A percentile compares a stretch with the other conserved stretches of the same genome.
These are phyloP conservation scores for Solanum chiquidenum DNA, from an alignment of 257 asterid genomes.

Conservation along the genomic window DNA sequence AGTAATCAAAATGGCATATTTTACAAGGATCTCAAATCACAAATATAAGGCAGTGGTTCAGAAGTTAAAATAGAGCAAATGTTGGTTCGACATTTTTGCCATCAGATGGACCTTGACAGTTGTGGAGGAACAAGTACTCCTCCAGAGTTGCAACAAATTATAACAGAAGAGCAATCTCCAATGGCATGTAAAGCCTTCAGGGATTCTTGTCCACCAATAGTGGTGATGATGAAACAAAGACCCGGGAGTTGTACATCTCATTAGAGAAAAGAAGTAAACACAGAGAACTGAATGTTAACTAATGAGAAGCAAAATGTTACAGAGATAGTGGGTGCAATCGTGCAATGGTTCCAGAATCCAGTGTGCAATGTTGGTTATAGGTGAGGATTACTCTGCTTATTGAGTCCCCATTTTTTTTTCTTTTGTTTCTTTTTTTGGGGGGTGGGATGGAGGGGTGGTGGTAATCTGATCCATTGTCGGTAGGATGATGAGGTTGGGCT, in stretches of 20 bases:
- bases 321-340: neutral
- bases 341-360: neutral
- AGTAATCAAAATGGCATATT: neutral
- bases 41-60: neutral
- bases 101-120: neutral
- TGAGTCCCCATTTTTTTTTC: neutral
- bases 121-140: neutral
- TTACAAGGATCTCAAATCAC: neutral
- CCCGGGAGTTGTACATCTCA: neutral
- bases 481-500: neutral
- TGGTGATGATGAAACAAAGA: neutral
- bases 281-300: neutral
- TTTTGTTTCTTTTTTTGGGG: neutral
- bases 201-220: neutral
- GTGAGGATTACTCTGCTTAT: neutral
- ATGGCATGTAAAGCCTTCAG: neutral
- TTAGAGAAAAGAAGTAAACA: neutral
- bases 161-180: neutral
- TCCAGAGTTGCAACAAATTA: neutral
- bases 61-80: neutral
- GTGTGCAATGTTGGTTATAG: neutral
- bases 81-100: neutral
- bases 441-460: neutral
- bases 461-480: neutral
- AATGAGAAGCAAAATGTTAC: neutral